Evolutionary conservation across 768 basidiomycete genomes (phyloP).

Genomic region (Collybia mongolica): DNA sequence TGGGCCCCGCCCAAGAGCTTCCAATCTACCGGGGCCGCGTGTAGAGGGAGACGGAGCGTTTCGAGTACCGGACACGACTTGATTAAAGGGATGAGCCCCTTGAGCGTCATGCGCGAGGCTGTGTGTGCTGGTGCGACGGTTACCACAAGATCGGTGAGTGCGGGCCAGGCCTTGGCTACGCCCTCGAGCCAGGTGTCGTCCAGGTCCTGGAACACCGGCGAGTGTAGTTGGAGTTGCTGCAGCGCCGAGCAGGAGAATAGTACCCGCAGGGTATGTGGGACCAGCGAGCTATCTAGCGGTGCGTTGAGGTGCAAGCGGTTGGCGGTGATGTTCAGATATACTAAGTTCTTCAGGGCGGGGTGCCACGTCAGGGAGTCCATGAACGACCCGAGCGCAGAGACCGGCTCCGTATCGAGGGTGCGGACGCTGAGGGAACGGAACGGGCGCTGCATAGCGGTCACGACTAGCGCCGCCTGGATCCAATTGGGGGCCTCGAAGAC

Average conservation of each 20-base stretch:
- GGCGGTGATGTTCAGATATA: too few species aligned
- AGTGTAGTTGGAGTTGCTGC: background rate
- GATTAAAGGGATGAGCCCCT: conserved; percentile 5
- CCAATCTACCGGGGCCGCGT: conserved; percentile 1
- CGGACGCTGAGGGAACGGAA: background rate
- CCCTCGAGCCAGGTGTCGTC: background rate
- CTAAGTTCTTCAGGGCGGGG: background rate
- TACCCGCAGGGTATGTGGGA: background rate
- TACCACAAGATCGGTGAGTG: background rate
- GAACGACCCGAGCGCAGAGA: background rate
- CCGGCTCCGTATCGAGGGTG: background rate
- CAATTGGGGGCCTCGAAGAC: background rate
- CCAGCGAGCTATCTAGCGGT: background rate
- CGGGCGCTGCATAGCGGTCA: background rate
- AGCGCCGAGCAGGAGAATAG: background rate
- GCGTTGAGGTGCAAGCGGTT: too few species aligned
- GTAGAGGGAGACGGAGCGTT: background rate
- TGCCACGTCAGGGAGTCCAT: background rate
- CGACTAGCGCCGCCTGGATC: background rate
- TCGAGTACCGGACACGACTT: conserved; percentile 1
- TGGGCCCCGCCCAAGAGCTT: background rate
- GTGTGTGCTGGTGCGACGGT: background rate
- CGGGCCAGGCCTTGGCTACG: conserved; percentile 6
- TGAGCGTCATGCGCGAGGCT: background rate
- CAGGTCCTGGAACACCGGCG: background rate